Conservation (phyloP, 257 asterid genomes). For the Solanum stenotomum region DNA sequence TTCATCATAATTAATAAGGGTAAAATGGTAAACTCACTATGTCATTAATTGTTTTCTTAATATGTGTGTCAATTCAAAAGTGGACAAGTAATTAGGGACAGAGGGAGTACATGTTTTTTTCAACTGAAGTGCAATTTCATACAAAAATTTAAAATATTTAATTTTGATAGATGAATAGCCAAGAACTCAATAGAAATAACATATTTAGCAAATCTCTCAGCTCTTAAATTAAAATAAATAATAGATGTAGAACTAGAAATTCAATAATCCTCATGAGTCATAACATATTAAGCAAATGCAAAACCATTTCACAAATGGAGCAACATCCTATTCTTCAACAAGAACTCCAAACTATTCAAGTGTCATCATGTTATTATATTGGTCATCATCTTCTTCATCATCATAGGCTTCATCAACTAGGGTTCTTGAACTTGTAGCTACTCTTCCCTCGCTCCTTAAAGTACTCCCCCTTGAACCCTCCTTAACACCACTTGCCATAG, state of each 20-base stretch:
- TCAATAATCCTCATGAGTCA: neutral
- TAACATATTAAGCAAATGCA: neutral
- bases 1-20: no score
- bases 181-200: neutral
- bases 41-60: no score
- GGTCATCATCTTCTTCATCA: neutral
- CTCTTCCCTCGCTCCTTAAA: neutral
- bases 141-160: neutral
- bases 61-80: no score
- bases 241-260: neutral
- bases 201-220: neutral
- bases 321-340: neutral
- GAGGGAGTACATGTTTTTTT: neutral
- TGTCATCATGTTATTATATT: neutral
- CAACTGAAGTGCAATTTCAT: neutral
- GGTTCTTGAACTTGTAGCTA: neutral
- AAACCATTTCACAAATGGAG: neutral
- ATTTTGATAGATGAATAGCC: neutral
- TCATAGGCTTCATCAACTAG: neutral
- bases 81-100: no score
- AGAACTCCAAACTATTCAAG: neutral
- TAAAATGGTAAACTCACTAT: no score
- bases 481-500: neutral
- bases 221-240: neutral
- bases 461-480: neutral